Base-by-base conservation (phyloP, 306 rosid genomes). In the Quercus agrifolia region DNA sequence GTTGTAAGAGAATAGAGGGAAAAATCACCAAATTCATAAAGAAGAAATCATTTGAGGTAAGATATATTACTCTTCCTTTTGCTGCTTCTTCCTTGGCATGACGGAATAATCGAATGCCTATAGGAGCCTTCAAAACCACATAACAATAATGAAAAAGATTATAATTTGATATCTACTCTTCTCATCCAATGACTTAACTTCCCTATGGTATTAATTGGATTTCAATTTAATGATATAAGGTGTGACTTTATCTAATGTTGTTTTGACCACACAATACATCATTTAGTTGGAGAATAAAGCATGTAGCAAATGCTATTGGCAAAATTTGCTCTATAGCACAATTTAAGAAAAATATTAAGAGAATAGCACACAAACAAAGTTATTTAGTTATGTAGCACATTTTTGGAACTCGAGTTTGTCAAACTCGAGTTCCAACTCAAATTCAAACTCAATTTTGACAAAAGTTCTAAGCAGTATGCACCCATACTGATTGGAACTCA, bases 71-170 rank as follows among this genome's bases (percentile, higher is more conserved):
- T 86, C 88, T 88, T 90, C 92, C 93, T 77, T 70, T 88, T 67
- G 93, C 86, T 62, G 87, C 44, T 86, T 91, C 93, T 87, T 91
- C 93, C 35, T 81, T 88, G 59, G 56, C 8, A 71, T 89, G 84
- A 59, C 88, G 91, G 90, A 87, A 86, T 56, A 94, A 79, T 70
- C 98, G 94, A 66, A 79, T 56, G 73, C 98, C 98, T 9, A 91
- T 83, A 3, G 98, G 98, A 85, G 91, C 95, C 98, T 94, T 75
- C 17, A 57, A 89, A 84, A 76, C 71, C 83, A 68, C 58, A 54
- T 31, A 83, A 57, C 2, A 28, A 59, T 74, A 59, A 69, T 73
- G 69, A 81, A 64, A 31, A 66, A 56, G 6, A 58, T 70, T 63
- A 61, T 57, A 70, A 55, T 69, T 21, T 33, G 51, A 18, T 46